Percentiles rank a stretch among this genome's conserved stretches.
phyloP scores from a whole-genome alignment of 2,329 filamentous ascomycete genomes.

The Stromatinia cepivora region DNA sequence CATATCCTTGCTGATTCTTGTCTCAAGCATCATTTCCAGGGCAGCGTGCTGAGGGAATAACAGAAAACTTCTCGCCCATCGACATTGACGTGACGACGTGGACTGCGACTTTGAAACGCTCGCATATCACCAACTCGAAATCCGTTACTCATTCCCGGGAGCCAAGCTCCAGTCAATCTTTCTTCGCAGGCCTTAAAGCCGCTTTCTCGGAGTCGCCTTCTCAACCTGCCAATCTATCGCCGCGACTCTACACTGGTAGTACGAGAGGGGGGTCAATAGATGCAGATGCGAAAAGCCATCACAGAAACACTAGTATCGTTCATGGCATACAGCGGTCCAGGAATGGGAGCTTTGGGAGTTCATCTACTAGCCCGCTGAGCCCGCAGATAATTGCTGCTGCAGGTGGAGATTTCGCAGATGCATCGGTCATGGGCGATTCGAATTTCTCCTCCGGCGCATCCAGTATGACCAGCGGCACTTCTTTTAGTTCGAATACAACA shows the following conservation, averaged over 20 bases:
- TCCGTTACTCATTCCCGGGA: conserved; percentile 33
- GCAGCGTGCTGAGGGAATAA: conserved; percentile 35
- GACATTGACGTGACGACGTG: conserved; percentile 34
- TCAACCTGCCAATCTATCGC: conserved; percentile 33
- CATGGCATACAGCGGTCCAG: conserved; percentile 91
- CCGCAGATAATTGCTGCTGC: conserved; percentile 79
- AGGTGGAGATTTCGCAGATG: conserved; percentile 44
- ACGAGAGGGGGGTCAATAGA: conserved; percentile 42
- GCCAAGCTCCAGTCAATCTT: conserved; percentile 29
- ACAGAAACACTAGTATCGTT: conserved; percentile 95
- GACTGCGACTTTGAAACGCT: conserved; percentile 39
- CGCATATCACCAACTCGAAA: conserved; percentile 31
- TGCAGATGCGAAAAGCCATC: conserved; percentile 64
- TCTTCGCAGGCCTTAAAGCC: conserved; percentile 29
- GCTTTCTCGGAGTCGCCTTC: conserved; percentile 33
- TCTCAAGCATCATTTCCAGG: conserved; percentile 35
- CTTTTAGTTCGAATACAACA: conserved; percentile 39
- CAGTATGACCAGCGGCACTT: conserved; percentile 34
- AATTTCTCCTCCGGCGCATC: conserved; percentile 34
- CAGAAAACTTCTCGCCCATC: conserved; percentile 33
- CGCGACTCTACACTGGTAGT: conserved; percentile 33
- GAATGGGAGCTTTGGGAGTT: conserved; percentile 83
- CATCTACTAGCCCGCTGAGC: conserved; percentile 80
- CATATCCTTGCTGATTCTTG: conserved; percentile 34
- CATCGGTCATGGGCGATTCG: conserved; percentile 39